Evolutionary conservation across 2,329 filamentous ascomycete genomes (phyloP).

Genomic region (Elsinoe ampelina): DNA sequence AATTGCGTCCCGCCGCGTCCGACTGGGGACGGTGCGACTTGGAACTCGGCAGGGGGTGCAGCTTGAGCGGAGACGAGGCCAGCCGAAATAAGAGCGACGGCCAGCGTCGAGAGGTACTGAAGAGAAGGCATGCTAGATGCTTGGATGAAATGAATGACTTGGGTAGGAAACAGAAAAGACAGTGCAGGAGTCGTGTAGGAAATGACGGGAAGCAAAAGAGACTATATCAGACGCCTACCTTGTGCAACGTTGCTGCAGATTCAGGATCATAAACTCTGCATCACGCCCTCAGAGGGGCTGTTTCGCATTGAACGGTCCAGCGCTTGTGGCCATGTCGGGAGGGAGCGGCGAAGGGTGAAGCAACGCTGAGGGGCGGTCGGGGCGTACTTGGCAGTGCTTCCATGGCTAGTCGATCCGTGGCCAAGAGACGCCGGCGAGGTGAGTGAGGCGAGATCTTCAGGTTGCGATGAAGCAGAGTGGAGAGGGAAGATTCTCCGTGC

Average conservation of each 20-base stretch:
- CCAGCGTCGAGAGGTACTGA: slow-evolving; percentile 7
- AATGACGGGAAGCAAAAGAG: neutral
- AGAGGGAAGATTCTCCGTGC: neutral
- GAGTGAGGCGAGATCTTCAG: slow-evolving; percentile 6
- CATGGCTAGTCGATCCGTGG: neutral
- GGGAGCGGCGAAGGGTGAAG: neutral
- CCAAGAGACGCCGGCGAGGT: slow-evolving; percentile 7
- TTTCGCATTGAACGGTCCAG: slow-evolving; percentile 5
- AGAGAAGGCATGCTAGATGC: slow-evolving; percentile 7
- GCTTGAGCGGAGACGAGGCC: neutral
- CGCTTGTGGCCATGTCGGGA: neutral
- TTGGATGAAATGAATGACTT: neutral
- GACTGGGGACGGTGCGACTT: neutral
- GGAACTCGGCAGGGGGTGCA: slow-evolving; percentile 3
- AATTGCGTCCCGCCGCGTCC: neutral
- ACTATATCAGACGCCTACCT: neutral
- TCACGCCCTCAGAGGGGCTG: neutral
- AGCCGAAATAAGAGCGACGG: slow-evolving; percentile 4
- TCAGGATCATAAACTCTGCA: neutral
- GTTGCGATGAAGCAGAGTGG: neutral
- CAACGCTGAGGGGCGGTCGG: neutral
- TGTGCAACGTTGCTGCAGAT: neutral
- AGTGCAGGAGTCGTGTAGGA: neutral
- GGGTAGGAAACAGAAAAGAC: slow-evolving; percentile 5
- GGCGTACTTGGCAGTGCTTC: slow-evolving; percentile 1